These are phyloP conservation scores for Neurospora hispaniola DNA, from an alignment of 495 filamentous ascomycete species.

Conservation along the genomic window DNA sequence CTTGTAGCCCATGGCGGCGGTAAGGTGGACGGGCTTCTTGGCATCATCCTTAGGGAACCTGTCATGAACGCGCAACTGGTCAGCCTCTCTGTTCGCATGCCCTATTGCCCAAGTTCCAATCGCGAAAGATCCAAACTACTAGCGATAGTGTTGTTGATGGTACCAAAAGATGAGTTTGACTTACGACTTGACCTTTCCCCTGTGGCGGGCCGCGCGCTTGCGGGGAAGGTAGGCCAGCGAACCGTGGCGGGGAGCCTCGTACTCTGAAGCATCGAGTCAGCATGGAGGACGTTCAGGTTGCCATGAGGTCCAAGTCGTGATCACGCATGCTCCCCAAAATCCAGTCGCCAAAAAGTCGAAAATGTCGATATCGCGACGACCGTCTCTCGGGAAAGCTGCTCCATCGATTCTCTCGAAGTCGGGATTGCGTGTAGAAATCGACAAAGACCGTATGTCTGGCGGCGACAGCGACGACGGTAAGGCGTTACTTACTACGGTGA, in stretches of 20 bases:
- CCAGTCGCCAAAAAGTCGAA: not conserved
- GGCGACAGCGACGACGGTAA: not conserved
- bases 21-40: conserved; percentile 98
- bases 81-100: conserved; percentile 5
- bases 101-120: not conserved
- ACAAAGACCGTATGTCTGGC: not conserved
- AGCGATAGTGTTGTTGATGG: not conserved
- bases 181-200: conserved; percentile 97
- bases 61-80: conserved; percentile 17
- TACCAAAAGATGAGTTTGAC: conserved; percentile 16
- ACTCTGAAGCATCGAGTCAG: conserved; percentile 54
- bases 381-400: not conserved
- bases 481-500: conserved; percentile 25
- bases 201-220: conserved; percentile 92
- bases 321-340: not conserved
- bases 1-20: conserved; percentile 99
- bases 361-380: not conserved
- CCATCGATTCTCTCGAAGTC: not conserved
- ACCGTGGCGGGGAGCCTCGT: conserved; percentile 91
- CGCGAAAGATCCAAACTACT: not conserved
- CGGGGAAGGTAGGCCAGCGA: conserved; percentile 94
- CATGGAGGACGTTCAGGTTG: not conserved
- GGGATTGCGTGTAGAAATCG: not conserved
- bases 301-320: not conserved
- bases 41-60: conserved; percentile 99